phyloP scores from a whole-genome alignment of 495 filamentous ascomycete genomes.

The Terfezia claveryi region DNA sequence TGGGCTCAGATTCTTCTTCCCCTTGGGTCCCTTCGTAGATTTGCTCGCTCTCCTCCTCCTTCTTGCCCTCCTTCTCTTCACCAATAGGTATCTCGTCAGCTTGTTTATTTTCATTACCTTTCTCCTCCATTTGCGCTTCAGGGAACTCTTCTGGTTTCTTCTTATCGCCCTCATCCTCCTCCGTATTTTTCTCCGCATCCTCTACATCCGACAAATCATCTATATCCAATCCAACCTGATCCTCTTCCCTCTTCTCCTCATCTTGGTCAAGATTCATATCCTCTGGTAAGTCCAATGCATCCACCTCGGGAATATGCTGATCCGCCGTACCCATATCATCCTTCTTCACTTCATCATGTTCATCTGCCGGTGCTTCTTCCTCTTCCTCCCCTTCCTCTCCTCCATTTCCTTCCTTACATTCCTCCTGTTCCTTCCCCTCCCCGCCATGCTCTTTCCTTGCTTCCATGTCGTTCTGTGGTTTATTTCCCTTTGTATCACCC shows the following conservation, averaged over 20 bases:
- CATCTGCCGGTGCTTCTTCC: constrained; percentile 31
- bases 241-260: constrained; percentile 41
- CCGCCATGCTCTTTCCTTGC: constrained; percentile 35
- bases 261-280: constrained; percentile 46
- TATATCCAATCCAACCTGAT: constrained; percentile 47
- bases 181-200: constrained; percentile 24
- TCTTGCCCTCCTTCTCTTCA: constrained; percentile 13
- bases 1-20: constrained; percentile 28
- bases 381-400: constrained; percentile 34
- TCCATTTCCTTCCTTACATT: constrained; percentile 28
- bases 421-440: constrained; percentile 26
- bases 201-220: constrained; percentile 26
- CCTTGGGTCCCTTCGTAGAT: constrained; percentile 25
- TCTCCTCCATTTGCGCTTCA: constrained; percentile 8
- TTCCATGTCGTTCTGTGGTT: constrained; percentile 38
- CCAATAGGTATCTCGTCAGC: constrained; percentile 12
- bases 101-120: constrained; percentile 6
- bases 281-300: constrained; percentile 41
- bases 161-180: constrained; percentile 35
- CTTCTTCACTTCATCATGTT: constrained; percentile 38
- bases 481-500: constrained; percentile 44
- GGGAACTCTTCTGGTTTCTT: constrained; percentile 24
- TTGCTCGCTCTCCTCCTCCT: constrained; percentile 22
- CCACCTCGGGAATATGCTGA: constrained; percentile 51
- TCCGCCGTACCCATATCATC: constrained; percentile 43